Base-by-base conservation (phyloP, 108 stramenopile species). In the Skeletonema tropicum region DNA sequence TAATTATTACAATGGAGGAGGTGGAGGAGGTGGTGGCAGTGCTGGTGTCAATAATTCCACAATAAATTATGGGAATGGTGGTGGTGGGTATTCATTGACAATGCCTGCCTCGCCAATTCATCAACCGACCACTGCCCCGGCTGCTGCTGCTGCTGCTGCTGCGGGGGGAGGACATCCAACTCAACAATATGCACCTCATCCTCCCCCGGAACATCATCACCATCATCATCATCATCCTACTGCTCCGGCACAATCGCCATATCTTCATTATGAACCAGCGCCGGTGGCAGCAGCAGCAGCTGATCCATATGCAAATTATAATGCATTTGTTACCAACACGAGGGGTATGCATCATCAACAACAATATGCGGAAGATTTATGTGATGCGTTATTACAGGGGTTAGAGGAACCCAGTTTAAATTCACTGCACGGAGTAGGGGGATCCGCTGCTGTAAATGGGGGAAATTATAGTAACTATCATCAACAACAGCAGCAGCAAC, bases 291-390 rank as follows among this genome's bases (percentile, higher is more conserved):
- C 52, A 1, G n/a, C 52, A 8, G 9, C 52, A 9, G 23, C 52
- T 25, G 52, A 55, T 55, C 52, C 23, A 55, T 55, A 25, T 23
- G 52, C 52, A 55, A 23, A 55, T 25, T 55, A 55, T 23, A 55
- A 25, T 55, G 52, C 52, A 2, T 55, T 25, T 55, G 25, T 55
- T 23, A 55, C 25, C 7, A 55, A 1, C 23, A 8, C 23, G 2
- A 55, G 19, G 52, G 42, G 42, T n/a, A 45, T 23, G 52, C 52
- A 52, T 7, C 52, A 55, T 9, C 48, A 49, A 19, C 48, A 49
- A 19, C 48, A 55, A 25, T 55, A 8, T 9, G 52, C 21, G 7
- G 52, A 55, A 3, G 52, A 55, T 25, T 55, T 55, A 23, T 55
- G 52, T 55, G 52, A 55, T 25, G 21, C 21, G 2, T 25, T 55